Evolutionary conservation across 192 early-diverging fungal species (phyloP).

Genomic region (Coemansia sp.): DNA sequence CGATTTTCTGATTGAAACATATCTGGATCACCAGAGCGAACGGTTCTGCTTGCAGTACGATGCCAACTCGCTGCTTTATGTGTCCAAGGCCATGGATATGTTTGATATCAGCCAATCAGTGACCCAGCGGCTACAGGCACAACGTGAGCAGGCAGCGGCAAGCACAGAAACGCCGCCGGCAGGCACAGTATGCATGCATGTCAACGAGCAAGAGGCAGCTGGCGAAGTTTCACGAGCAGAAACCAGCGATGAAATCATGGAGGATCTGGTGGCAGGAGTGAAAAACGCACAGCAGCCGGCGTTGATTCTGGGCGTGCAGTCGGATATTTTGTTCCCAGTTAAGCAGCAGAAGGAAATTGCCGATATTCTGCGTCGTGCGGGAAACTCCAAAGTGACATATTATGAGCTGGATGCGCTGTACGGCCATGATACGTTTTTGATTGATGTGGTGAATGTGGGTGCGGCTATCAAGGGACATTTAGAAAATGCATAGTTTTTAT

Average conservation of each 20-base stretch:
- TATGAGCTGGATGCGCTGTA: constrained; percentile 97
- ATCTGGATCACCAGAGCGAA: constrained; percentile 96
- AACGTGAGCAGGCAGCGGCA: constrained; percentile 39
- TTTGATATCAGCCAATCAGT: constrained; percentile 83
- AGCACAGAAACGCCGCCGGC: background rate
- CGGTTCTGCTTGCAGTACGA: constrained; percentile 91
- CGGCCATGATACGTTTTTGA: constrained; percentile 96
- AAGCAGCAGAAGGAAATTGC: constrained; percentile 97
- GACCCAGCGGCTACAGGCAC: constrained; percentile 35
- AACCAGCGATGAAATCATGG: constrained; percentile 38
- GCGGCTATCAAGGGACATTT: constrained; percentile 91
- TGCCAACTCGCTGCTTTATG: constrained; percentile 87
- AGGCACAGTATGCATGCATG: constrained; percentile 23
- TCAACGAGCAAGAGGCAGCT: constrained; percentile 16
- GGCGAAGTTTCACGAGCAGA: constrained; percentile 22
- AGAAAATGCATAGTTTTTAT: constrained; percentile 45
- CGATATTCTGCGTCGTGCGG: constrained; percentile 73
- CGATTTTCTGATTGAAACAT: constrained; percentile 94
- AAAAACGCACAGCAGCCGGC: constrained; percentile 61
- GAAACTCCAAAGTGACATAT: constrained; percentile 89
- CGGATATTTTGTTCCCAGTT: constrained; percentile 92
- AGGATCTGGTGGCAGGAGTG: constrained; percentile 73
- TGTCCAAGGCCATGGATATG: constrained; percentile 98
- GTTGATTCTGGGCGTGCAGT: constrained; percentile 90
- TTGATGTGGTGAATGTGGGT: constrained; percentile 86